Percentiles rank a stretch among this genome's conserved stretches.
Evolutionary conservation across 345 rosid genomes (phyloP).

Genomic region (Citrus mangshanensis): DNA sequence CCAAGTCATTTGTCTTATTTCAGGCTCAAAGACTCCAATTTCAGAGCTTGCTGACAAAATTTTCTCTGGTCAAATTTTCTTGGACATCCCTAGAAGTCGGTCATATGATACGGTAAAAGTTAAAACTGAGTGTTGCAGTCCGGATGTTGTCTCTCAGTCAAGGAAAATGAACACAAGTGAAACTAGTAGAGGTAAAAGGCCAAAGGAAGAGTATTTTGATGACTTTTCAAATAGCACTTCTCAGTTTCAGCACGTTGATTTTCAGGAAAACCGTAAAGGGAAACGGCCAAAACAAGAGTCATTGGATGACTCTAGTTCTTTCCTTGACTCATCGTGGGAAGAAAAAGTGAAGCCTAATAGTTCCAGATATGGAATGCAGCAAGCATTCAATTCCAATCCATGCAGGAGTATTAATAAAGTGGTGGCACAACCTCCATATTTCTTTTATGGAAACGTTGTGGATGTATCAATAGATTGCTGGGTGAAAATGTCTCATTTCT

Average conservation of each 20-base stretch:
- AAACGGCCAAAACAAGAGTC: slow-evolving; percentile 59
- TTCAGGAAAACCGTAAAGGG: slow-evolving; percentile 39
- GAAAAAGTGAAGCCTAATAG: slow-evolving; percentile 37
- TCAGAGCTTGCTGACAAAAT: slow-evolving; percentile 71
- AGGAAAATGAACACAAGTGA: slow-evolving; percentile 27
- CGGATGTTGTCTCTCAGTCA: slow-evolving; percentile 18
- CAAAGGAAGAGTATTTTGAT: slow-evolving; percentile 50
- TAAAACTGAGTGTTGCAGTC: slow-evolving; percentile 39
- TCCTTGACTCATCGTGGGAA: slow-evolving; percentile 41
- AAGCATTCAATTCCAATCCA: slow-evolving; percentile 36
- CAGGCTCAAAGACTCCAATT: slow-evolving; percentile 67
- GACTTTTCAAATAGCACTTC: slow-evolving; percentile 26
- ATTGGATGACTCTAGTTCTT: slow-evolving; percentile 41
- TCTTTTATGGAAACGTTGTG: slow-evolving; percentile 70
- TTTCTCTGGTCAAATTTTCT: slow-evolving; percentile 44
- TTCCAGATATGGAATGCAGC: slow-evolving; percentile 21
- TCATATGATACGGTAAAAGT: slow-evolving; percentile 28
- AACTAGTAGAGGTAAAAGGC: slow-evolving; percentile 57
- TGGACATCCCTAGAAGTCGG: neutral
- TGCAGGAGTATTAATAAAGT: slow-evolving; percentile 38
- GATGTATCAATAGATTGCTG: slow-evolving; percentile 44
- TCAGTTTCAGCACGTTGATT: slow-evolving; percentile 12
- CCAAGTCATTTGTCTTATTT: slow-evolving; percentile 12
- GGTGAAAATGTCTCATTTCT: slow-evolving; percentile 63
- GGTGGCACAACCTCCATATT: slow-evolving; percentile 67